Evolutionary conservation across 148 eudicot species (phyloP).

Genomic region (Camellia lanceoleosa): DNA sequence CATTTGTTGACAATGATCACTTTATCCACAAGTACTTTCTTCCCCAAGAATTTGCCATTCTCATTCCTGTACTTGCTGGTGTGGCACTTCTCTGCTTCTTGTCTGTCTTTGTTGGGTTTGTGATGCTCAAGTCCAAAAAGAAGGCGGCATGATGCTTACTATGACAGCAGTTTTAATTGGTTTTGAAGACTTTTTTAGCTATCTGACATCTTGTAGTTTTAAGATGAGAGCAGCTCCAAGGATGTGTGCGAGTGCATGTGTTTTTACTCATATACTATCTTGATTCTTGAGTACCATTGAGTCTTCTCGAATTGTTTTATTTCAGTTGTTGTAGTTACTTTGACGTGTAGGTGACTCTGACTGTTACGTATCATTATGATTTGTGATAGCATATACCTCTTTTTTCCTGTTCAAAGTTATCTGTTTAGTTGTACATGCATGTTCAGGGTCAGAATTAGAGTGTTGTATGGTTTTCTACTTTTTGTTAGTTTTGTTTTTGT

Average conservation of each 20-base stretch:
- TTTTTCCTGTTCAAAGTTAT: neutral
- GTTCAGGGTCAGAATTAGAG: neutral
- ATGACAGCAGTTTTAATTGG: neutral
- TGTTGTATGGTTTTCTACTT: too few relatives aligned
- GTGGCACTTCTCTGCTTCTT: slow-evolving; percentile 73
- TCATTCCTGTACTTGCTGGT: slow-evolving; percentile 74
- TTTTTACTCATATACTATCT: neutral
- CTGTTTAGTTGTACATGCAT: neutral
- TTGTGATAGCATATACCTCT: neutral
- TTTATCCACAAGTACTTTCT: slow-evolving; percentile 87
- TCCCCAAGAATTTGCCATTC: slow-evolving; percentile 78
- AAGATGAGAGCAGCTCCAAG: neutral
- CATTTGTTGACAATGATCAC: slow-evolving; percentile 83
- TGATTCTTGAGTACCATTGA: too few relatives aligned
- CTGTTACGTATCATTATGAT: neutral
- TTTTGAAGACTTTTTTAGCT: neutral
- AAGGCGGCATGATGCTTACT: slow-evolving; percentile 50
- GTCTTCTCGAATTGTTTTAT: too few relatives aligned
- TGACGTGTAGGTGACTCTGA: neutral
- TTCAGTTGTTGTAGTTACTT: slow-evolving; percentile 10
- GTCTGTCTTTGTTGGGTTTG: slow-evolving; percentile 65
- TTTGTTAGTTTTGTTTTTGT: too few relatives aligned
- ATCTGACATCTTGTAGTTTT: neutral
- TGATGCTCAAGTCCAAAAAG: slow-evolving; percentile 85
- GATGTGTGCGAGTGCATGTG: neutral